phyloP scores from a whole-genome alignment of 225 moss, liverwort and hornwort species.

The Sphagnum tenellum region DNA sequence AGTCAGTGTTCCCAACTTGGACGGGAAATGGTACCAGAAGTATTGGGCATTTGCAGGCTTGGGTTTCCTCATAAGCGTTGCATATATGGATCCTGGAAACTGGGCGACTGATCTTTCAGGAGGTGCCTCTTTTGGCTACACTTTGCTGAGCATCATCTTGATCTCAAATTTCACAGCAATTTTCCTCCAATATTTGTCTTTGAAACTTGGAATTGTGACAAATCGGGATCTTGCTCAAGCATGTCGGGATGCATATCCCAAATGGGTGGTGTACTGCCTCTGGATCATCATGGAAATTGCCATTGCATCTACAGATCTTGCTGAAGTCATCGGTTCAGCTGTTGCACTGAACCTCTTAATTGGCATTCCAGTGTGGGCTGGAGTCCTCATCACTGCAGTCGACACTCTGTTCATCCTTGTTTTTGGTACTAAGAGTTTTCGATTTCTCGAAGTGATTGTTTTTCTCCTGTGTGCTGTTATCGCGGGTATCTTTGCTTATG shows the following conservation, averaged over 20 bases:
- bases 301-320: slow-evolving; percentile 84
- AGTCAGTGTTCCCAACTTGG: slow-evolving; percentile 27
- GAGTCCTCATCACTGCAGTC: slow-evolving; percentile 71
- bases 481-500: slow-evolving; percentile 64
- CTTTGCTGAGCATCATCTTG: slow-evolving; percentile 58
- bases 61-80: slow-evolving; percentile 87
- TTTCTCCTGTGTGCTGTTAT: slow-evolving; percentile 54
- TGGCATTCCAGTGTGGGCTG: slow-evolving; percentile 75
- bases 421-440: slow-evolving; percentile 64
- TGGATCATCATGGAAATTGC: slow-evolving; percentile 85
- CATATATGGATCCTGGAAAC: slow-evolving; percentile 98
- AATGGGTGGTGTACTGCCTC: slow-evolving; percentile 54
- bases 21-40: slow-evolving; percentile 88
- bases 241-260: slow-evolving; percentile 79
- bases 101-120: slow-evolving; percentile 94
- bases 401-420: slow-evolving; percentile 76
- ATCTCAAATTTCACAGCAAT: slow-evolving; percentile 77
- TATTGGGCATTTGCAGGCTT: slow-evolving; percentile 71
- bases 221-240: slow-evolving; percentile 94
- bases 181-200: slow-evolving; percentile 60
- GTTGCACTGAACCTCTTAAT: slow-evolving; percentile 77
- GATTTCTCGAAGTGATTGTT: slow-evolving; percentile 64
- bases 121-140: slow-evolving; percentile 79
- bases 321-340: slow-evolving; percentile 92
- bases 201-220: slow-evolving; percentile 79